Percentiles rank a stretch among this genome's conserved stretches.
phyloP scores from a whole-genome alignment of 768 basidiomycete species.

The Leccinum arenicola region DNA sequence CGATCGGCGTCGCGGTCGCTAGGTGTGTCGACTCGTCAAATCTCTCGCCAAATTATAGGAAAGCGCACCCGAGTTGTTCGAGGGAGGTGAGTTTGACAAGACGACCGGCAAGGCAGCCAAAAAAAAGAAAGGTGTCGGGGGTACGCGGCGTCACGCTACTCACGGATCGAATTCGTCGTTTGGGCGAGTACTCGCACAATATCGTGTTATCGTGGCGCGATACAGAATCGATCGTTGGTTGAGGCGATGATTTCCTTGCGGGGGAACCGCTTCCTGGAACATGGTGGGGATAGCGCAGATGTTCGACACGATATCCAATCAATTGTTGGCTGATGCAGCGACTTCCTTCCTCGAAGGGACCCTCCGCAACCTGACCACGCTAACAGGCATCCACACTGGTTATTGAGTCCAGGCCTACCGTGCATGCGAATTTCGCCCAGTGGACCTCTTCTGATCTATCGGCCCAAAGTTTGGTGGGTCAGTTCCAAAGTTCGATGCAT shows the following conservation, averaged over 20 bases:
- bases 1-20: conserved; percentile 33
- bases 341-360: background rate
- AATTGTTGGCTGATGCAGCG: background rate
- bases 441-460: background rate
- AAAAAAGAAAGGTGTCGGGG: conserved; percentile 31
- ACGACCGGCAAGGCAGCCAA: conserved; percentile 48
- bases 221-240: background rate
- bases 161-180: conserved; percentile 32
- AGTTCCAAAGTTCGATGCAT: background rate
- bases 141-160: conserved; percentile 26
- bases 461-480: background rate
- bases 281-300: background rate
- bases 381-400: background rate
- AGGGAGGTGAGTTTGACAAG: conserved; percentile 56
- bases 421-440: too few relatives aligned
- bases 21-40: background rate
- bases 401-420: too few relatives aligned
- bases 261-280: background rate
- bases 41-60: conserved; percentile 41
- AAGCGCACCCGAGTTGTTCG: conserved; percentile 50
- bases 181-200: background rate
- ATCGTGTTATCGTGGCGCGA: background rate
- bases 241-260: background rate
- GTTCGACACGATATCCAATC: background rate
- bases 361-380: too few relatives aligned